Conservation (phyloP, 306 rosid genomes). For the Chamaecrista fasciculata region DNA sequence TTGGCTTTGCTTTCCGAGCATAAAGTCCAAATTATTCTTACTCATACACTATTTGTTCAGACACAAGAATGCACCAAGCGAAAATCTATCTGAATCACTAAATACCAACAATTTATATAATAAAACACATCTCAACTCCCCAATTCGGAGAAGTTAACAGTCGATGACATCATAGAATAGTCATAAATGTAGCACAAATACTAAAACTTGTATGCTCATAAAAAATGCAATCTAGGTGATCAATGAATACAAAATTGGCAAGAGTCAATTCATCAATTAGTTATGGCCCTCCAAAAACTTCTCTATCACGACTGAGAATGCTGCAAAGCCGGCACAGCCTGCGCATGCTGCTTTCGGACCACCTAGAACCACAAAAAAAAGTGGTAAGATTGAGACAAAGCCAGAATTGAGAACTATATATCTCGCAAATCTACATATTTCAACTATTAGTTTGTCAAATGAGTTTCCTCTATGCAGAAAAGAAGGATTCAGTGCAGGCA, state of each 20-base stretch:
- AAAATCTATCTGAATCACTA: constrained; percentile 5
- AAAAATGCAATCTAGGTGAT: constrained; percentile 4
- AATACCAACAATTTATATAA: background rate
- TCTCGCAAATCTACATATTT: background rate
- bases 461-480: background rate
- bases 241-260: constrained; percentile 21
- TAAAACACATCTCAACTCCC: constrained; percentile 20
- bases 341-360: constrained; percentile 92
- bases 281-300: constrained; percentile 82
- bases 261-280: constrained; percentile 31
- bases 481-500: too few relatives aligned
- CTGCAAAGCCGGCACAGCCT: constrained; percentile 95
- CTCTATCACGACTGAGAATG: constrained; percentile 80
- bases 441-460: background rate
- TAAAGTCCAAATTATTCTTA: too few relatives aligned
- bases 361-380: constrained; percentile 47
- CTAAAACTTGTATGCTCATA: too few relatives aligned
- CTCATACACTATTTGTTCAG: too few relatives aligned
- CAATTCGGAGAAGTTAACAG: background rate
- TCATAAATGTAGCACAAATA: constrained; percentile 18
- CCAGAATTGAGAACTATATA: constrained; percentile 2
- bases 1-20: too few relatives aligned
- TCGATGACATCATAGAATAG: background rate
- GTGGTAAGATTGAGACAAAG: constrained; percentile 25
- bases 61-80: too few relatives aligned